A percentile compares a stretch with the other conserved stretches of the same genome.
Evolutionary conservation across 805 yeast species (phyloP).

Genomic region (Candida palmyrensis): DNA sequence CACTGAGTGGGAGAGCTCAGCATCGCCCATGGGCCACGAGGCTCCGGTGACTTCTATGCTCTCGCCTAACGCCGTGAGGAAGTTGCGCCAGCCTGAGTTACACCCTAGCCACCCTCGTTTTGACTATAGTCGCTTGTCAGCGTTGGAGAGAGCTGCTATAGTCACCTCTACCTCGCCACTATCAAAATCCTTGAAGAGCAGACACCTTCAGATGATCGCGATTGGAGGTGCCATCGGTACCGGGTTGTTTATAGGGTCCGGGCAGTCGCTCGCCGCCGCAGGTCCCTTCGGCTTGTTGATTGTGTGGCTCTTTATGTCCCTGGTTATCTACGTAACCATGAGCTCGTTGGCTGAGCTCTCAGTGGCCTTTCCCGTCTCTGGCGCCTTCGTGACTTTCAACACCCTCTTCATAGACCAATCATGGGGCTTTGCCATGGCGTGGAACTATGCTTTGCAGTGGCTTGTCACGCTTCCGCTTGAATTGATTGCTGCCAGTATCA

Average conservation of each 20-base stretch:
- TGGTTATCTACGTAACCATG: slow-evolving; percentile 15
- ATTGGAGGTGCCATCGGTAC: slow-evolving; percentile 21
- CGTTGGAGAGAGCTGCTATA: slow-evolving; percentile 28
- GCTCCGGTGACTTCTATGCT: not conserved
- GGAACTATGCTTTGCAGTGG: slow-evolving; percentile 36
- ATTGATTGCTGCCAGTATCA: slow-evolving; percentile 31
- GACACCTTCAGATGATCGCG: slow-evolving; percentile 21
- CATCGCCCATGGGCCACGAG: not conserved
- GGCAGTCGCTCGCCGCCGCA: slow-evolving; percentile 13
- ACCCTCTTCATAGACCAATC: slow-evolving; percentile 17
- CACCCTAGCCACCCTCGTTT: slow-evolving; percentile 20
- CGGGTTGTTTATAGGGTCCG: slow-evolving; percentile 19
- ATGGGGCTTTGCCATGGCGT: slow-evolving; percentile 21
- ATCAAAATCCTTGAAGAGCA: slow-evolving; percentile 19
- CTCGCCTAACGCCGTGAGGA: not conserved
- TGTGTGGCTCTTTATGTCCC: slow-evolving; percentile 15
- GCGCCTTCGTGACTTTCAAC: slow-evolving; percentile 20
- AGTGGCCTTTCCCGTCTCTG: slow-evolving; percentile 19
- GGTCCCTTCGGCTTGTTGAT: slow-evolving; percentile 19
- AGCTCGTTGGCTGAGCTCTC: slow-evolving; percentile 20
- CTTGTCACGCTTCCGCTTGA: slow-evolving; percentile 32
- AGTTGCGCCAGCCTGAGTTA: slow-evolving; percentile 5
- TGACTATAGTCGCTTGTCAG: slow-evolving; percentile 21
- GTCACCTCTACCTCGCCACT: slow-evolving; percentile 29
- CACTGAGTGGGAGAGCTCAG: not conserved